These are phyloP conservation scores for Wickerhamomyces sp. DNA, from an alignment of 1,139 yeast genomes.

Conservation along the genomic window DNA sequence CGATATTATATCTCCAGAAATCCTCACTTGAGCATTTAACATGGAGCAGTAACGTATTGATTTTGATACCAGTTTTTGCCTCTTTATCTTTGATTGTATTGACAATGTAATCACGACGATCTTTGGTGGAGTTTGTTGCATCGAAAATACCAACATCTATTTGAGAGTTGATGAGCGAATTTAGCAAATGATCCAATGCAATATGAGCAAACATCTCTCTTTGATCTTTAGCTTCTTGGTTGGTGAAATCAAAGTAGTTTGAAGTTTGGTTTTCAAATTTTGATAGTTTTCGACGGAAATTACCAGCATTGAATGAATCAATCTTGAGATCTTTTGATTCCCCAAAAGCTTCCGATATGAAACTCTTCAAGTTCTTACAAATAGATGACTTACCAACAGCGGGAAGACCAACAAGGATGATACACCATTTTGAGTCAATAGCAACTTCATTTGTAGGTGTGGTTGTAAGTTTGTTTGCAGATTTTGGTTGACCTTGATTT, in stretches of 20 bases:
- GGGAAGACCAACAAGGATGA: conserved; percentile 63
- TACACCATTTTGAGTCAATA: conserved; percentile 28
- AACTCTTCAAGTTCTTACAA: conserved; percentile 44
- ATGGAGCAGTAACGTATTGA: conserved; percentile 37
- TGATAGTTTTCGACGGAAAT: conserved; percentile 41
- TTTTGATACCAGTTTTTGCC: conserved; percentile 16
- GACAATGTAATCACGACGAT: conserved; percentile 40
- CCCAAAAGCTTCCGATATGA: conserved; percentile 28
- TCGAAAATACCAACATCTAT: conserved; percentile 62
- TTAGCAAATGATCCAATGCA: conserved; percentile 46
- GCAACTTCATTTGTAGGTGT: conserved; percentile 22
- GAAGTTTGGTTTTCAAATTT: conserved; percentile 24
- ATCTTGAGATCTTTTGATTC: conserved; percentile 28
- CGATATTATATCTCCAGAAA: conserved; percentile 50
- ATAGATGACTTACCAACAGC: conserved; percentile 70
- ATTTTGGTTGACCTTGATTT: conserved; percentile 15
- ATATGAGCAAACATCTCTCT: conserved; percentile 59
- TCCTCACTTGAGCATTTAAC: conserved; percentile 40
- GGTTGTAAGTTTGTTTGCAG: conserved; percentile 19
- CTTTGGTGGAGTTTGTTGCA: conserved; percentile 63
- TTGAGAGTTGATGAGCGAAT: conserved; percentile 37
- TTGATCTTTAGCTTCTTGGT: conserved; percentile 40
- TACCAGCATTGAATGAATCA: conserved; percentile 50
- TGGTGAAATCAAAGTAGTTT: conserved; percentile 45
- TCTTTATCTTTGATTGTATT: conserved; percentile 24